These are phyloP conservation scores for Cinnamomum micranthum DNA, from an alignment of 164 flowering plant genomes.

Conservation along the genomic window DNA sequence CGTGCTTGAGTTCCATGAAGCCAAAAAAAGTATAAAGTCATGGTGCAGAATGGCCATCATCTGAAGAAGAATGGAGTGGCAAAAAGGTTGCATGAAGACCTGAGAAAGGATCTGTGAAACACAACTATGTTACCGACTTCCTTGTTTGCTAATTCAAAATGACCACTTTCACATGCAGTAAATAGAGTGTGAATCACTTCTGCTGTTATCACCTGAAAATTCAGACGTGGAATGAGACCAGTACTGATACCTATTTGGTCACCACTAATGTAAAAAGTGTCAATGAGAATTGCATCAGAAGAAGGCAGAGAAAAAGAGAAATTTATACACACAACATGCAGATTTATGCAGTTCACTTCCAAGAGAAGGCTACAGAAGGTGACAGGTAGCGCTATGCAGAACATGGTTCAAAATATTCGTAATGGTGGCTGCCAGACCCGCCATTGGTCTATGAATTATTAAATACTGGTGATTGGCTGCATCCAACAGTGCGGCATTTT, in stretches of 20 bases:
- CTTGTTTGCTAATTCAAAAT: conserved; percentile 79
- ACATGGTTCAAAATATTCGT: too few relatives aligned
- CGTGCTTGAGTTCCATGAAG: background rate
- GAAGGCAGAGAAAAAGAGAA: background rate
- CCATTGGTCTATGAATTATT: too few relatives aligned
- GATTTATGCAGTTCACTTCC: background rate
- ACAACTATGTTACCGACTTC: conserved; percentile 73
- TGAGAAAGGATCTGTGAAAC: conserved; percentile 88
- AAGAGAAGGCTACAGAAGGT: background rate
- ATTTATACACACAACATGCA: background rate
- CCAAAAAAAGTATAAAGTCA: background rate
- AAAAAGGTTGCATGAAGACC: conserved; percentile 32
- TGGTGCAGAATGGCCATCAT: background rate
- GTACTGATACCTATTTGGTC: background rate
- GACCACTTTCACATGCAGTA: conserved; percentile 73
- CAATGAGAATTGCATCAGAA: background rate
- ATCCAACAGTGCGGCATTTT: too few relatives aligned
- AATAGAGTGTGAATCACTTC: too few relatives aligned
- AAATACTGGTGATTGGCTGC: too few relatives aligned
- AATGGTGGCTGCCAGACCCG: too few relatives aligned
- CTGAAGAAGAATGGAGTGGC: background rate
- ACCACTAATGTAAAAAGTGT: background rate
- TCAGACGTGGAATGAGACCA: background rate
- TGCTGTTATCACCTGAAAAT: conserved; percentile 67
- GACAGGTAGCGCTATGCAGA: background rate